Evolutionary conservation across 2,329 filamentous ascomycete species (phyloP), one percentile per base, ranked within the genome.

Genomic region (Pseudocercospora macadamiae): DNA sequence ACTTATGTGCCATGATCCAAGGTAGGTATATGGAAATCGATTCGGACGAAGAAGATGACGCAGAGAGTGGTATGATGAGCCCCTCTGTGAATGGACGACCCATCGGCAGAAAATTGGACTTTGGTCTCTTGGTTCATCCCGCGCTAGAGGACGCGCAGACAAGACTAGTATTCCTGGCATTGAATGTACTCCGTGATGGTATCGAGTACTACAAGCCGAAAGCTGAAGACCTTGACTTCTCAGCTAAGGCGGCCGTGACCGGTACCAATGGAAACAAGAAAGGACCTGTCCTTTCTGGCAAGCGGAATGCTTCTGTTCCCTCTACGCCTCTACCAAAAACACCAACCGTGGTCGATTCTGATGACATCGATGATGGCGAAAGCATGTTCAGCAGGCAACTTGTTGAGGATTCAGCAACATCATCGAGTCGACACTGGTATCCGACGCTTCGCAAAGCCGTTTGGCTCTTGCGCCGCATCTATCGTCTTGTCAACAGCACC

Each of bases 81-180:
- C 65, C 68, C 3, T 60, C 53, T 5, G 51, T 44, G 12, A 64
- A 63, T 47, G 62, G 60, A 28, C 64, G 63, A 49, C 34, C 59
- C 12, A 26, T 58, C 28, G 61, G 61, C 10, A 60, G 68, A 25
- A 71, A 67, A 52, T 78, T 89, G 16, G 84, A 89, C 68, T 89
- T 89, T 66, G 81, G 83, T 2, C 68, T 76, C 39, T 71, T 89
- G 37, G 84, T 89, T 8, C 84, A 86, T 55, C 84, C 86, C 18
- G 86, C 83, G 4, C 72, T 89, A n/a, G 81, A 88, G 74, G 86
- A 89, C 70, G 84, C 86, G 1, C 86, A 89, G 68, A 86, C 84
- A 5, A 79, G 86, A 52, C 79, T 89, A 2, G 86, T 89, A 4
- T 89, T 89, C 73, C 78, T 87, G 12, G 82, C 86, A 1, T 79